Evolutionary conservation across 1,284 basidiomycete genomes (phyloP).

Genomic region (Anthracocystis panici-leucophaei): DNA sequence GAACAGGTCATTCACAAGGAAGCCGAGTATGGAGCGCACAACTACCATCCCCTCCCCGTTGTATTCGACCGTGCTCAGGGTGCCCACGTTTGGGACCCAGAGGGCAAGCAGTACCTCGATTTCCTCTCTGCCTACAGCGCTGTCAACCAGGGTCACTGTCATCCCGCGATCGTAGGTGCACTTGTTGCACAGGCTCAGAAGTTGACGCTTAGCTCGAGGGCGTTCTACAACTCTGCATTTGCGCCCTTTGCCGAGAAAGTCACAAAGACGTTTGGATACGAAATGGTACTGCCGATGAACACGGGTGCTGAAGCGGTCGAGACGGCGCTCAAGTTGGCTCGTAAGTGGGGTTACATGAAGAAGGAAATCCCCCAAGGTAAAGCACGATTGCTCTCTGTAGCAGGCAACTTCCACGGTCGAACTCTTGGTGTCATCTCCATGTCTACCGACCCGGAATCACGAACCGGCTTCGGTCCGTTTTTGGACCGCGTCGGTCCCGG

Average conservation of each 20-base stretch:
- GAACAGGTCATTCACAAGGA: constrained; percentile 84
- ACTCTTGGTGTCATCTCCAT: constrained; percentile 92
- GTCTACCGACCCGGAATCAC: constrained; percentile 93
- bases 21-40: constrained; percentile 82
- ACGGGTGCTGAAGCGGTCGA: constrained; percentile 97
- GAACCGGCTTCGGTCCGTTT: constrained; percentile 90
- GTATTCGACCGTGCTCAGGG: constrained; percentile 92
- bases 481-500: constrained; percentile 84
- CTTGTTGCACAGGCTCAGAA: constrained; percentile 87
- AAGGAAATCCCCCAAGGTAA: constrained; percentile 86
- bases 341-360: constrained; percentile 71
- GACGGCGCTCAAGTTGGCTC: constrained; percentile 75
- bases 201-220: constrained; percentile 92
- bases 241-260: constrained; percentile 88
- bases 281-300: constrained; percentile 98
- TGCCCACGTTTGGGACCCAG: constrained; percentile 95
- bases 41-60: constrained; percentile 94
- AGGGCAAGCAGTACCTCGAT: constrained; percentile 77
- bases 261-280: constrained; percentile 76
- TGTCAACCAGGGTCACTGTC: constrained; percentile 88
- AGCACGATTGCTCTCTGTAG: constrained; percentile 87
- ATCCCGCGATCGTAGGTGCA: constrained; percentile 86
- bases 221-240: constrained; percentile 94
- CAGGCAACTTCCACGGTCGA: constrained; percentile 95
- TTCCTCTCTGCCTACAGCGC: constrained; percentile 96